Evolutionary conservation across 257 asterid species (phyloP).

Genomic region (Solanum etuberosum): DNA sequence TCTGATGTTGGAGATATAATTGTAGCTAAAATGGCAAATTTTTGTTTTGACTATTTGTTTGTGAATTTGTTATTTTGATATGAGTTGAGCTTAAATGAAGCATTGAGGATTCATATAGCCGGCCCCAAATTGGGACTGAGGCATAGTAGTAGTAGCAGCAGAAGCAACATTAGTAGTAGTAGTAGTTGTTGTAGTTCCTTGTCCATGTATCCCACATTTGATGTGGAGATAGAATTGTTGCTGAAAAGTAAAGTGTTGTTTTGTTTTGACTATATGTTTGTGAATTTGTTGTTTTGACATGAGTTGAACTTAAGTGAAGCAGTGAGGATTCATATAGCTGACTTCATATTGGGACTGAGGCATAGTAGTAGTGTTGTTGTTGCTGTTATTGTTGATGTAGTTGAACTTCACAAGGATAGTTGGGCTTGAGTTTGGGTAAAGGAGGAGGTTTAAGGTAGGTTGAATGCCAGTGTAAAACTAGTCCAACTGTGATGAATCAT

Average conservation of each 20-base stretch:
- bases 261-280: not conserved
- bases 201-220: slow-evolving; percentile 91
- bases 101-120: not conserved
- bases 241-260: slow-evolving; percentile 42
- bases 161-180: not conserved
- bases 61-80: not conserved
- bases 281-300: not conserved
- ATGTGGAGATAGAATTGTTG: slow-evolving; percentile 79
- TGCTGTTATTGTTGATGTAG: not conserved
- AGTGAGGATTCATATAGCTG: not conserved
- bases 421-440: not conserved
- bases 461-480: not conserved
- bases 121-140: not conserved
- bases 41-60: not conserved
- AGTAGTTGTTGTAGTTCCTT: slow-evolving; percentile 10
- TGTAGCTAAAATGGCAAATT: slow-evolving; percentile 53
- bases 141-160: not conserved
- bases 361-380: not conserved
- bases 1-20: slow-evolving; percentile 82
- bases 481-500: not conserved
- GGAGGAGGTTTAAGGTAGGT: not conserved
- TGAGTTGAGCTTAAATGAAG: not conserved
- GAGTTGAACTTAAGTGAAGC: not conserved
- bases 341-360: not conserved
- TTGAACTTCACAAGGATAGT: not conserved